Evolutionary conservation across 257 asterid species (phyloP), one percentile per base, ranked within the genome.

Genomic region (Solanum pinnatisectum): DNA sequence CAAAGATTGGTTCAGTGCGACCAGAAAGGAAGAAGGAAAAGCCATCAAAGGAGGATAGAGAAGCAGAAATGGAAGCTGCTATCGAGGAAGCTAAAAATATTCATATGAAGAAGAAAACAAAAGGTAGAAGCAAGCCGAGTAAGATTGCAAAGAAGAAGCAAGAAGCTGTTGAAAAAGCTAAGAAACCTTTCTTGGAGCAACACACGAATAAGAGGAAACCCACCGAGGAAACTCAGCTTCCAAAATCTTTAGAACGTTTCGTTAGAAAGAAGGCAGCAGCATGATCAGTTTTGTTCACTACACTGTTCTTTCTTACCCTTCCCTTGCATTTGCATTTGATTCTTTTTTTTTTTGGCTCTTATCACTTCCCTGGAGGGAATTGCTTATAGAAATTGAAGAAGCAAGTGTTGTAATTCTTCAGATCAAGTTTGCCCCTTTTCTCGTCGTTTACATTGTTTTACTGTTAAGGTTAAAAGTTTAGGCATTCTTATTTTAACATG

Each of bases 101-200:
- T 13, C 20, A 88, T 5, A 3, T 94, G 40, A 94, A 95, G 93
- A 97, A 96, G 93, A 97, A 95, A 88, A 97, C 99, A 1, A 96
- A 96, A 88, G 99, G 99, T 40, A 92, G 98, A 92, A 96, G 93
- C 90, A 97, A 96, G 89, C 95, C 99, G 0, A 95, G 98, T 85
- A 96, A 91, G 87, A 71, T 88, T 71, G 95, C 98, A 1, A 94
- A 88, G 93, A 97, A 94, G 95, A 94, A 95, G 92, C 89, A 93
- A 90, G 96, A 94, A 86, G 95, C 93, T 14, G 89, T 96, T 22
- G 91, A 87, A 86, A 93, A 89, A 22, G 98, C 96, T 40, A 97
- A 94, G 94, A 95, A 89, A 71, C 91, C 94, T 30, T 91, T 94
- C 91, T 39, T 93, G 92, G 95, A 93, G 88, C 91, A 88, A 72